A percentile compares a stretch with the other conserved stretches of the same genome.
Evolutionary conservation across 2,329 filamentous ascomycete genomes (phyloP).

Genomic region (Nigrospora sphaerica): DNA sequence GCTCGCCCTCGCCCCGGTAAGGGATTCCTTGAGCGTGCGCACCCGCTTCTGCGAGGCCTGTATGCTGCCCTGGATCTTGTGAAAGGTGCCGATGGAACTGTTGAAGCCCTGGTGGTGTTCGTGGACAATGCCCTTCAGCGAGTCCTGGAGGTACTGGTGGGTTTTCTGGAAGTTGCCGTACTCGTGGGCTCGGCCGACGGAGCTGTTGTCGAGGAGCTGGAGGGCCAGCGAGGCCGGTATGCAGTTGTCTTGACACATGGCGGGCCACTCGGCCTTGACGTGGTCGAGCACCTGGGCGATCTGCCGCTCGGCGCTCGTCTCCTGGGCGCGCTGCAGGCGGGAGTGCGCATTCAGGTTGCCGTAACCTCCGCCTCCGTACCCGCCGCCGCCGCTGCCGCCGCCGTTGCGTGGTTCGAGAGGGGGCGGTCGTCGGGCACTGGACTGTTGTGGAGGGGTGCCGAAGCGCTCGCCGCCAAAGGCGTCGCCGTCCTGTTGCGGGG

Average conservation of each 20-base stretch:
- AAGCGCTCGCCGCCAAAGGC: constrained; percentile 40
- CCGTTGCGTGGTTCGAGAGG: constrained; percentile 20
- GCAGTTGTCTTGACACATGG: constrained; percentile 83
- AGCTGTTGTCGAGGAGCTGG: constrained; percentile 89
- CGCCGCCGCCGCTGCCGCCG: constrained; percentile 6
- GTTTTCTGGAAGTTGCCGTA: constrained; percentile 79
- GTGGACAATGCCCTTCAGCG: constrained; percentile 91
- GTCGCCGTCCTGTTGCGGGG: constrained; percentile 22
- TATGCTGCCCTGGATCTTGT: constrained; percentile 95
- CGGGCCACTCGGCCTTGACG: constrained; percentile 84
- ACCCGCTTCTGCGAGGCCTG: constrained; percentile 82
- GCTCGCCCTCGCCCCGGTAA: constrained; percentile 72
- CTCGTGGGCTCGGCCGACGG: constrained; percentile 82
- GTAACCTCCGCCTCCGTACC: constrained; percentile 7
- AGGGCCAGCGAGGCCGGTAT: constrained; percentile 92
- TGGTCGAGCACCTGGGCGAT: constrained; percentile 65
- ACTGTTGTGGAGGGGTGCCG: constrained; percentile 21
- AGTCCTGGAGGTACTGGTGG: constrained; percentile 83
- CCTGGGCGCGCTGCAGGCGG: constrained; percentile 14
- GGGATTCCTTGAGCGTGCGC: constrained; percentile 72
- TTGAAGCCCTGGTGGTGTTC: constrained; percentile 99
- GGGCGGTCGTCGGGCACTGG: constrained; percentile 22
- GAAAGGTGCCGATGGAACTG: constrained; percentile 96
- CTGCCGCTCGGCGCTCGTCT: constrained; percentile 46
- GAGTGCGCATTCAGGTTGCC: constrained; percentile 13